phyloP scores from a whole-genome alignment of 176 grass and related monocot genomes.

The Triticum dicoccoides region DNA sequence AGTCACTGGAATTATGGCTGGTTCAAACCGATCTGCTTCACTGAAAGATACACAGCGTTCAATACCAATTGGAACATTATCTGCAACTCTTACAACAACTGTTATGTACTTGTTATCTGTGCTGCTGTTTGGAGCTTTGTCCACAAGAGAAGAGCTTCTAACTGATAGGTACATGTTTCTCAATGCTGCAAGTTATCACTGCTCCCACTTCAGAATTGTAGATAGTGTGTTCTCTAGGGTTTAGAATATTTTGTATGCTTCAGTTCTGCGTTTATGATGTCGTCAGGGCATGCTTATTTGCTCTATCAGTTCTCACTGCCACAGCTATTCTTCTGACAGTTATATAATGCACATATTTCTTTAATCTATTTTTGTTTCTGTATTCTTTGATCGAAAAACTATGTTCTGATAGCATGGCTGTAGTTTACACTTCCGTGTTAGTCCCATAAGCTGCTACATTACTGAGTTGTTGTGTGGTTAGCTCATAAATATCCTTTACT shows the following conservation, averaged over 20 bases:
- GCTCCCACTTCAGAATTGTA: neutral
- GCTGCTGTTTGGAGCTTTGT: constrained; percentile 79
- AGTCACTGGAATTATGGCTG: constrained; percentile 98
- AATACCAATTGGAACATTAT: constrained; percentile 88
- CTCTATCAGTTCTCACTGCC: no score
- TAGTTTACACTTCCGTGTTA: neutral
- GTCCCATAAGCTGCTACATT: neutral
- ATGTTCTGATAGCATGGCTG: neutral
- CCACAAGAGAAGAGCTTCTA: constrained; percentile 85
- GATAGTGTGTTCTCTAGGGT: neutral
- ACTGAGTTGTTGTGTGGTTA: neutral
- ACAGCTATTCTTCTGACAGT: neutral
- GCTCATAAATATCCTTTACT: constrained; percentile 27
- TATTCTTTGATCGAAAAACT: neutral
- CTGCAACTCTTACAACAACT: constrained; percentile 77
- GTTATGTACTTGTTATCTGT: constrained; percentile 81
- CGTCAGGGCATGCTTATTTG: neutral
- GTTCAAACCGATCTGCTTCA: constrained; percentile 91
- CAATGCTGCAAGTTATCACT: neutral
- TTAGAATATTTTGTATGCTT: neutral
- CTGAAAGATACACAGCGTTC: constrained; percentile 96
- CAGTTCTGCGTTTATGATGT: neutral
- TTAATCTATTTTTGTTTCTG: neutral
- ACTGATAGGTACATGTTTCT: constrained; percentile 68
- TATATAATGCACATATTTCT: neutral